Evolutionary conservation across 495 filamentous ascomycete species (phyloP), one percentile per base, ranked within the genome.

Genomic region (Aspergillus baeticus): DNA sequence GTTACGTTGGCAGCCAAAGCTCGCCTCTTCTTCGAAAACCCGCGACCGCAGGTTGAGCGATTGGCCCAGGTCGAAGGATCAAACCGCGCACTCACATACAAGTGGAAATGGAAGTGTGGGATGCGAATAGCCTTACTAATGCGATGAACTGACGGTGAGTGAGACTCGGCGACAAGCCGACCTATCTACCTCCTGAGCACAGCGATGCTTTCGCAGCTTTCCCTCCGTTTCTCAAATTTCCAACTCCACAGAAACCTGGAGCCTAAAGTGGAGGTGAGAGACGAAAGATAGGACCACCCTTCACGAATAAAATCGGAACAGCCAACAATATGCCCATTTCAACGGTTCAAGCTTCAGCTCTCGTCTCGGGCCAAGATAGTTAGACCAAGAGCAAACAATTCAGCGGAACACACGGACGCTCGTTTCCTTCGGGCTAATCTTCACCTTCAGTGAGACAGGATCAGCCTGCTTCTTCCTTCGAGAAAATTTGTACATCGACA

Each of bases 261-360:
- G 47, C 47, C 47, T 38, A 50, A 35, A 50, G 47, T 50, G 47
- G 47, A 50, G 47, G 41, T 7, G 41, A 45, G 26, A 8, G 26
- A 29, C 26, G 26, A 29, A 8, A 5, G 10, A 45, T 29, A 22
- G 47, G 37, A 23, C 17, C 13, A 35, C 34, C 6, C 13, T 6
- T 33, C 10, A 38, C 47, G 47, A 38, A 50, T 50, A 38, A 50
- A 6, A 50, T 8, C 34, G 47, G 20, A 23, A 50, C 20, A 34
- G 15, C 46, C 46, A 34, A 34, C 46, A 49, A 49, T 15, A 50
- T 50, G 47, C 18, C 34, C 22, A 13, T 14, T 45, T 45, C 22
- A 45, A 45, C 42, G 42, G 34, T 35, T 50, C 47, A 50, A 50
- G 47, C 47, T 50, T 50, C 47, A 33, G 47, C 47, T 50, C 34